Percentiles rank a stretch among this genome's conserved stretches.
phyloP scores from a whole-genome alignment of 2,329 filamentous ascomycete species.

The Fusarium coffeatum region DNA sequence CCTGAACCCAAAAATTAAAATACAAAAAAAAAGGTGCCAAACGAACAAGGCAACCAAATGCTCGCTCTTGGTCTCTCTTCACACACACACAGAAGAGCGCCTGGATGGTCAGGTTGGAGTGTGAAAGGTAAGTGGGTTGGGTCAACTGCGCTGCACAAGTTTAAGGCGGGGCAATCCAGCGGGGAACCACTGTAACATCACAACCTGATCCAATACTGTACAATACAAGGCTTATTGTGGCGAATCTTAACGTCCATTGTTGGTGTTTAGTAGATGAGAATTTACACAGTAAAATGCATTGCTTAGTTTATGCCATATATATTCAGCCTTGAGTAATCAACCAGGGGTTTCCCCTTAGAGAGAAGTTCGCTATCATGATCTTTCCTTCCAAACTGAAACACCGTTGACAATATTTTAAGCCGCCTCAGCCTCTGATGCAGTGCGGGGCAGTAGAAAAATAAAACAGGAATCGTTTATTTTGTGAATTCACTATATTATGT shows the following conservation, averaged over 20 bases:
- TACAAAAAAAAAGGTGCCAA: constrained; percentile 31
- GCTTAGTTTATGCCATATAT: not conserved
- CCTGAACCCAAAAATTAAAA: constrained; percentile 20
- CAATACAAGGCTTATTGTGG: constrained; percentile 35
- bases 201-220: not conserved
- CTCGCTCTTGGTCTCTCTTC: constrained; percentile 16
- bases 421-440: constrained; percentile 7
- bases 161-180: constrained; percentile 40
- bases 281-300: constrained; percentile 33
- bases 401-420: constrained; percentile 8
- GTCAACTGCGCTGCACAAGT: constrained; percentile 14
- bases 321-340: not conserved
- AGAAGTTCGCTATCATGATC: no score
- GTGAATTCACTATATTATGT: constrained; percentile 49
- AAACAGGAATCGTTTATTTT: constrained; percentile 34
- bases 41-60: constrained; percentile 28
- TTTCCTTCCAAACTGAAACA: not conserved
- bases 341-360: not conserved
- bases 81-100: constrained; percentile 15
- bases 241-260: constrained; percentile 41
- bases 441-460: constrained; percentile 21
- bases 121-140: constrained; percentile 27
- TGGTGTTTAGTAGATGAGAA: constrained; percentile 13
- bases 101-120: constrained; percentile 32
- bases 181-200: constrained; percentile 23